Evolutionary conservation across 169 alveolate genomes (phyloP), one percentile per base, ranked within the genome.

Genomic region (Toxoplasma gondii): DNA sequence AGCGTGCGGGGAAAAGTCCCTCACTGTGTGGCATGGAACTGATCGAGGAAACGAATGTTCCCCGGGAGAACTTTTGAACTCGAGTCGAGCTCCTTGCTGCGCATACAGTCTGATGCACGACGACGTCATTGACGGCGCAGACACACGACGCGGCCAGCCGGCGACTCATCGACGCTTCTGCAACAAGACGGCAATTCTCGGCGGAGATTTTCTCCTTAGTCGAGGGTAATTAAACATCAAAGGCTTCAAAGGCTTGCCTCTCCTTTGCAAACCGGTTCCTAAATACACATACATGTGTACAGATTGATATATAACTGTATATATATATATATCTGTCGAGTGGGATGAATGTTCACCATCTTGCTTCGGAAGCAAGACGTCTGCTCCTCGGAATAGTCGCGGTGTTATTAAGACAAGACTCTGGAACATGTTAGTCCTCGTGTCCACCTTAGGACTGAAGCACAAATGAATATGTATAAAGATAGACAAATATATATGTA

Each of bases 81-180:
- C n/a, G n/a, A n/a, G n/a, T n/a, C n/a, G n/a, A n/a, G n/a, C n/a
- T n/a, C n/a, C n/a, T 81, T 44, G 7, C 22, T 49, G 10, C 38
- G 49, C 90, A 80, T 91, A 69, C 88, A 95, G 97, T 36, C 36
- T 96, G 53, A 67, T 96, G 90, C 97, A 96, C 83, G 97, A 95
- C 81, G 97, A 96, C 86, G 97, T 96, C 19, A 69, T 95, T 7
- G 97, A 96, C 54, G 94, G 43, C 45, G 97, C 96, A 19, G 96
- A 95, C 1, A 84, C 90, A 16, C 93, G 97, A 16, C 39, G 97
- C 24, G 97, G 97, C 22, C 74, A 45, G 67, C 53, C 45, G 24
- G 92, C 96, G 31, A 92, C 96, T 43, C 96, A 96, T 39, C 83
- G 49, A 1, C 58, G 69, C 86, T 96, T 96, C 45, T 97, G 97